Conservation (phyloP, 1,284 basidiomycete species). For the Apiotrichum porosum region DNA sequence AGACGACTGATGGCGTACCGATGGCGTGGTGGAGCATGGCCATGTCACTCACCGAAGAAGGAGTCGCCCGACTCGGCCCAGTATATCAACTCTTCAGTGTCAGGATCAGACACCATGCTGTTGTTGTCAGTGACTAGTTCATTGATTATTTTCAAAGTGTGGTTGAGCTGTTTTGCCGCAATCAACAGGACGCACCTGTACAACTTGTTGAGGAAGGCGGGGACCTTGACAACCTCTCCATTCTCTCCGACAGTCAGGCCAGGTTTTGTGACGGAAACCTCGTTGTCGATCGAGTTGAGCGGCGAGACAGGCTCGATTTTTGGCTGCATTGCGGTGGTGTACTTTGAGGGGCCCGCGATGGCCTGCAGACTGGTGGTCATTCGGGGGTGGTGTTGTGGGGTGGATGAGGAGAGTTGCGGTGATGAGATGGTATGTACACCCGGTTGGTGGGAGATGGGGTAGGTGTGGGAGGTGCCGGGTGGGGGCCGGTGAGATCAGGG, state of each 20-base stretch:
- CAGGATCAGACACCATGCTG: constrained; percentile 86
- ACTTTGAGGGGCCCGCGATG: constrained; percentile 37
- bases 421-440: too few relatives aligned
- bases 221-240: constrained; percentile 52
- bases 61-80: constrained; percentile 87
- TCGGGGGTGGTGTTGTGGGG: background rate
- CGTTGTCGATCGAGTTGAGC: constrained; percentile 9
- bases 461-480: background rate
- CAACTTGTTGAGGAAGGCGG: constrained; percentile 87
- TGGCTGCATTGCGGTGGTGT: constrained; percentile 10
- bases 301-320: constrained; percentile 17
- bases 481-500: too few relatives aligned
- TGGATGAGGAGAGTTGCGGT: too few relatives aligned
- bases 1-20: background rate
- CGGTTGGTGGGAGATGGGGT: too few relatives aligned
- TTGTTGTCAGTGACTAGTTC: background rate
- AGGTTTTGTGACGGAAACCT: constrained; percentile 27
- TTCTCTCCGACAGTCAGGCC: constrained; percentile 44
- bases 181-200: constrained; percentile 62
- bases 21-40: too few relatives aligned
- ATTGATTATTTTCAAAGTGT: too few relatives aligned
- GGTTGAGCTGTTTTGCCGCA: too few relatives aligned
- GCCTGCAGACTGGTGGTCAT: constrained; percentile 43
- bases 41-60: constrained; percentile 79
- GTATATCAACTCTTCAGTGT: constrained; percentile 75